Base-by-base conservation (phyloP, 2,329 filamentous ascomycete genomes). In the Penicillium olsonii region DNA sequence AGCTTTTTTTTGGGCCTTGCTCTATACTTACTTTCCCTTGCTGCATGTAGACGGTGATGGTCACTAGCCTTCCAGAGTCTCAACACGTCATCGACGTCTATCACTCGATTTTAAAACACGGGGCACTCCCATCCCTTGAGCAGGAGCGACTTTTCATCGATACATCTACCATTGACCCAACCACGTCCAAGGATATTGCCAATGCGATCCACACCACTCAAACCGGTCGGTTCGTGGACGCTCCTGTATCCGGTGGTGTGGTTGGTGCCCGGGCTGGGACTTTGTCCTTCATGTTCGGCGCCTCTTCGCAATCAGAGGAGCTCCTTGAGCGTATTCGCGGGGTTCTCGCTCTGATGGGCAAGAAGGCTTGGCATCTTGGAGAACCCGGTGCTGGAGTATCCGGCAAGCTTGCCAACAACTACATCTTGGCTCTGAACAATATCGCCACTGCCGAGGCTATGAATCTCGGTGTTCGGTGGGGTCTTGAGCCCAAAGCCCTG, bases 321-420 rank as follows among this genome's bases (percentile, higher is more conserved):
- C 69, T 88, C 0, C 77, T 94, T 1, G 73, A 84, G 1, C 80
- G 83, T 10, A 78, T 88, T 9, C 86, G 86, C 49, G 79, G 84
- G 0, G 78, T 91, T 1, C 78, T 99, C 5, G 77, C 85, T 18
- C 78, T 84, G 53, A 96, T 99, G 91, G 94, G 94, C 45, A 85
- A 85, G 66, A 87, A 87, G 52, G 87, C 95, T 4, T 79, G 95
- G 53, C 91, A 95, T 68, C 87, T 95, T 62, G 94, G 94, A 4
- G 78, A 78, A 0, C 91, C 95, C 59, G 92, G 91, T 10, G 83
- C 89, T 2, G 94, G 94, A 0, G 80, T 99, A 1, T 88, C 90
- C 10, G 94, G 88, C 33, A 99, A 99, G 75, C 80, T 99, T 26
- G 92, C 92, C 45, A 99, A 99, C 75, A 99, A 99, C 73, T 99